Conservation (phyloP, 2,329 filamentous ascomycete species). For the Ilyonectria destructans region DNA sequence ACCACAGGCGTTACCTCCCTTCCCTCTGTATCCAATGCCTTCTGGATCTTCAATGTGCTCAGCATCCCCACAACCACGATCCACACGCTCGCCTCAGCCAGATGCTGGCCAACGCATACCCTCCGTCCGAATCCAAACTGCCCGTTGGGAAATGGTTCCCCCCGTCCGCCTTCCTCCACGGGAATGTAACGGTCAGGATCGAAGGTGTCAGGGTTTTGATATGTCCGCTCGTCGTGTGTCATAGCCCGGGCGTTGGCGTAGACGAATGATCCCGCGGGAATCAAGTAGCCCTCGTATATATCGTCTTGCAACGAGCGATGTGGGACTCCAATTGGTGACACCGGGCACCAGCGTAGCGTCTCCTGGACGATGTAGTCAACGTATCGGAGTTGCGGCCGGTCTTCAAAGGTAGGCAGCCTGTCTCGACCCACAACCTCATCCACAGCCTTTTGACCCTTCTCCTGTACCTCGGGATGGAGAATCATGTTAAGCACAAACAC, state of each 20-base stretch:
- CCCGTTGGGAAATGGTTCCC: slow-evolving; percentile 63
- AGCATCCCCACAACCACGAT: slow-evolving; percentile 60
- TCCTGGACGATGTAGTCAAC: slow-evolving; percentile 66
- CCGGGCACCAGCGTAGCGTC: slow-evolving; percentile 61
- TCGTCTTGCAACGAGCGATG: slow-evolving; percentile 71
- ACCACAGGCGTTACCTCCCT: slow-evolving; percentile 52
- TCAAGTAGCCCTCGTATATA: slow-evolving; percentile 70
- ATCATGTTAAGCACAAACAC: slow-evolving; percentile 64
- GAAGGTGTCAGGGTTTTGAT: slow-evolving; percentile 61
- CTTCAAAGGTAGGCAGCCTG: slow-evolving; percentile 64
- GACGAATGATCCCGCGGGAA: slow-evolving; percentile 68
- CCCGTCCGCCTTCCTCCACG: slow-evolving; percentile 54
- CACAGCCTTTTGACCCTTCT: slow-evolving; percentile 63
- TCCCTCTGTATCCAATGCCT: slow-evolving; percentile 54
- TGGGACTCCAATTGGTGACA: slow-evolving; percentile 68
- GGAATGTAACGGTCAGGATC: slow-evolving; percentile 63
- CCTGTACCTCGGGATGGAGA: slow-evolving; percentile 61
- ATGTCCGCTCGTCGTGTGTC: slow-evolving; percentile 59
- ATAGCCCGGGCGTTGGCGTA: slow-evolving; percentile 63
- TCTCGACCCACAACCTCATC: slow-evolving; percentile 63
- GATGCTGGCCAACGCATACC: slow-evolving; percentile 65
- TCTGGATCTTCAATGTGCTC: slow-evolving; percentile 56
- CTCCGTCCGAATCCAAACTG: slow-evolving; percentile 70
- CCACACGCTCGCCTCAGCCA: slow-evolving; percentile 64
- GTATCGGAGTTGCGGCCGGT: slow-evolving; percentile 61